Conservation (phyloP, 176 grass and related monocot genomes). For the Avena sativa region DNA sequence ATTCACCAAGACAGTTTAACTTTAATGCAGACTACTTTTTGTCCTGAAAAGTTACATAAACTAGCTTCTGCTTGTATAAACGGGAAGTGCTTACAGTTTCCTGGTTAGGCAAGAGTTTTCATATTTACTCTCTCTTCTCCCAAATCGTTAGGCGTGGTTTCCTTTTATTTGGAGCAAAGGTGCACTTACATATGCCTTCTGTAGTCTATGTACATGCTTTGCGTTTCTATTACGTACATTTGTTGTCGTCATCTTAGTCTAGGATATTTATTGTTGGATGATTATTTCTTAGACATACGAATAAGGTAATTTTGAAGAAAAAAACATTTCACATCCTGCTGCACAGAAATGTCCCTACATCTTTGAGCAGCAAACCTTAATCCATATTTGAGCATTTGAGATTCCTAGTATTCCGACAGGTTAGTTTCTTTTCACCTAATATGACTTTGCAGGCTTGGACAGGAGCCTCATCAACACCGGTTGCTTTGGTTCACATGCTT, state of each 20-base stretch:
- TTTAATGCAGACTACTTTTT: neutral
- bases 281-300: slow-evolving; percentile 7
- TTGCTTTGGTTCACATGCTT: slow-evolving; percentile 82
- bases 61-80: slow-evolving; percentile 7
- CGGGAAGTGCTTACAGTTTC: neutral
- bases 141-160: neutral
- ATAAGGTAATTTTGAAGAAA: neutral
- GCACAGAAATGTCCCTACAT: neutral
- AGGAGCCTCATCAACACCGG: slow-evolving; percentile 58
- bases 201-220: neutral
- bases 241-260: neutral
- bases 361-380: slow-evolving; percentile 4
- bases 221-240: neutral
- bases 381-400: neutral
- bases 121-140: neutral
- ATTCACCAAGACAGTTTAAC: neutral
- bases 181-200: neutral
- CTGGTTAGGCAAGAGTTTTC: neutral
- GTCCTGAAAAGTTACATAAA: neutral
- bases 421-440: slow-evolving; percentile 28
- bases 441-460: slow-evolving; percentile 71
- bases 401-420: neutral
- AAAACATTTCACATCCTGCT: neutral
- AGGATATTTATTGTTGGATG: neutral
- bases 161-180: slow-evolving; percentile 2